Conservation (phyloP, 2,329 filamentous ascomycete genomes). For the Neonectria sp. region DNA sequence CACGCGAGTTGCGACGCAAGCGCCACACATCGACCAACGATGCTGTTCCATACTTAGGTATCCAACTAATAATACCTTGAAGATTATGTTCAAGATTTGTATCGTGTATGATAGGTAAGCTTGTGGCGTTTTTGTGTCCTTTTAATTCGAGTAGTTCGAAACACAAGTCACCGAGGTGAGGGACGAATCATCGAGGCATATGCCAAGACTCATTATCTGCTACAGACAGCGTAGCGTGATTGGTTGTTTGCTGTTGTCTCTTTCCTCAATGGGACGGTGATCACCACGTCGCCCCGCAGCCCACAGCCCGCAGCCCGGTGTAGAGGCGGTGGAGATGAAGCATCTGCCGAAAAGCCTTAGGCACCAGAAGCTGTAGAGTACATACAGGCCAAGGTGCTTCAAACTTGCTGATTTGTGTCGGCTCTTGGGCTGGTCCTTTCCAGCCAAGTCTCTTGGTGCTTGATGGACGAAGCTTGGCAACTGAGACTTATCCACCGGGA, state of each 20-base stretch:
- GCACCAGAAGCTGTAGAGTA: constrained; percentile 29
- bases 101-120: too few species aligned
- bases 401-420: neutral
- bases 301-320: constrained; percentile 23
- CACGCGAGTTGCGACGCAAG: too few species aligned
- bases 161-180: neutral
- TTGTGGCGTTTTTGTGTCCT: neutral
- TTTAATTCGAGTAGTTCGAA: too few species aligned
- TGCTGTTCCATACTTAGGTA: too few species aligned
- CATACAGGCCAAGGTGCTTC: constrained; percentile 19
- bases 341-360: constrained; percentile 45
- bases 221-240: constrained; percentile 10
- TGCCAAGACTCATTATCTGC: constrained; percentile 17
- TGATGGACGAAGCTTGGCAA: constrained; percentile 25
- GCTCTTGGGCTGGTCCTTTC: neutral
- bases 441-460: constrained; percentile 5
- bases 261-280: constrained; percentile 28
- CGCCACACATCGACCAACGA: neutral
- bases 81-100: too few species aligned
- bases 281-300: constrained; percentile 41
- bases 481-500: constrained; percentile 25
- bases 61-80: too few species aligned
- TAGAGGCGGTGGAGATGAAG: constrained; percentile 30
- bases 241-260: constrained; percentile 24
- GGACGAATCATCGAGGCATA: neutral